Base-by-base conservation (phyloP, 2,329 filamentous ascomycete genomes). In the Cladobotryum protrusum region DNA sequence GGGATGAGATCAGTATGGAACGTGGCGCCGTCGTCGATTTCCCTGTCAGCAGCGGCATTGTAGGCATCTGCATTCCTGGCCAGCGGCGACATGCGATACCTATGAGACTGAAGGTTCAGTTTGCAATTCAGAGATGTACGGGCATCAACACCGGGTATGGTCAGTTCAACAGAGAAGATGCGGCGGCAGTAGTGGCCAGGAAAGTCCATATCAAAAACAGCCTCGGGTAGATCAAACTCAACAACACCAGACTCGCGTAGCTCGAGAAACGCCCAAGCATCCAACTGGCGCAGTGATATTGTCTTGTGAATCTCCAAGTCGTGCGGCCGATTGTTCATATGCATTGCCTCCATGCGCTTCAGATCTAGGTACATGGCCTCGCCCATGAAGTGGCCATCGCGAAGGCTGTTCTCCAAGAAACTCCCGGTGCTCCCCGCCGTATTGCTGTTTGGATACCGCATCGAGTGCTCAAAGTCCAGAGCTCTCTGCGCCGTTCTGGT, bases 181-280 rank as follows among this genome's bases (percentile, higher is more conserved):
- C 63, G 59, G 3, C 68, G 61, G 12, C 57, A 42, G 55, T 67
- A 70, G 55, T 70, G 68, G 3, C 67, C 67, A 2, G 68, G 67
- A 49, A 58, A 67, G 58, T 66, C 66, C 34, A 67, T 57, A 14
- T 20, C 46, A 19, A 48, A 48, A n/a, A 36, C 4, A 4, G 13
- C 9, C 39, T 48, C 46, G n/a, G 46, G 39, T n/a, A 48, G 20
- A 17, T 35, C 24, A 43, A 48, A 34, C 4, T 49, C 33, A 15
- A 36, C 39, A 9, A 19, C 45, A 12, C 54, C 54, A 2, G 49
- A 43, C 20, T 33, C 19, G 4, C 43, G 41, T n/a, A 55, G 51
- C 12, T 40, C 15, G 13, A 55, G 20, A 17, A 55, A 17, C 14
- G 35, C 35, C 35, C 35, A 37, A 14, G 35, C 14, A 37, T 37